These are phyloP conservation scores for Podaxis rugospora DNA, from an alignment of 768 basidiomycete genomes.

Conservation along the genomic window DNA sequence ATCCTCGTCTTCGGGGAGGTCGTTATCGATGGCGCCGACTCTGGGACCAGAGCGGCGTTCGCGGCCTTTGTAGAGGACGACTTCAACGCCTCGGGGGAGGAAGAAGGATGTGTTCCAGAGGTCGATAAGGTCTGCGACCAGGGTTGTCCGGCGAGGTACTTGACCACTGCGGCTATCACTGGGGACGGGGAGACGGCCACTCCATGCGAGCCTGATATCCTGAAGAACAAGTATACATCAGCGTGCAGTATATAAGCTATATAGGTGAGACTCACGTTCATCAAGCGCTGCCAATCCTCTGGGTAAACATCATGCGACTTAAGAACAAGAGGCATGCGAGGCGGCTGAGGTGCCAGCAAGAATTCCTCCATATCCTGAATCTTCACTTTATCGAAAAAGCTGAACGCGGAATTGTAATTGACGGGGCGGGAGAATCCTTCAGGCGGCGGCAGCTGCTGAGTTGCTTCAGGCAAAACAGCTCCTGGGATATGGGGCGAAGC, in stretches of 20 bases:
- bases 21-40: conserved; percentile 50
- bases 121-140: conserved; percentile 70
- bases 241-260: not conserved
- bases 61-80: conserved; percentile 75
- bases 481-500: conserved; percentile 30
- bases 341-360: conserved; percentile 49
- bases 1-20: conserved; percentile 45
- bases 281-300: conserved; percentile 78
- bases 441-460: conserved; percentile 52
- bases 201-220: conserved; percentile 77
- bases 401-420: conserved; percentile 62
- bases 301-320: conserved; percentile 72
- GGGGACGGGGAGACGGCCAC: conserved; percentile 67
- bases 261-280: conserved; percentile 47
- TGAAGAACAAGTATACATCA: conserved; percentile 21
- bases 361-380: conserved; percentile 77
- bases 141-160: conserved; percentile 50
- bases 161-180: conserved; percentile 33
- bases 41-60: conserved; percentile 70
- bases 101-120: conserved; percentile 82
- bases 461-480: conserved; percentile 26
- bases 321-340: conserved; percentile 70
- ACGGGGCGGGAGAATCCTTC: conserved; percentile 74
- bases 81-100: conserved; percentile 67
- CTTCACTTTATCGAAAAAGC: conserved; percentile 66